Evolutionary conservation across 192 early-diverging fungal genomes (phyloP).

Genomic region (Coemansia sp.): DNA sequence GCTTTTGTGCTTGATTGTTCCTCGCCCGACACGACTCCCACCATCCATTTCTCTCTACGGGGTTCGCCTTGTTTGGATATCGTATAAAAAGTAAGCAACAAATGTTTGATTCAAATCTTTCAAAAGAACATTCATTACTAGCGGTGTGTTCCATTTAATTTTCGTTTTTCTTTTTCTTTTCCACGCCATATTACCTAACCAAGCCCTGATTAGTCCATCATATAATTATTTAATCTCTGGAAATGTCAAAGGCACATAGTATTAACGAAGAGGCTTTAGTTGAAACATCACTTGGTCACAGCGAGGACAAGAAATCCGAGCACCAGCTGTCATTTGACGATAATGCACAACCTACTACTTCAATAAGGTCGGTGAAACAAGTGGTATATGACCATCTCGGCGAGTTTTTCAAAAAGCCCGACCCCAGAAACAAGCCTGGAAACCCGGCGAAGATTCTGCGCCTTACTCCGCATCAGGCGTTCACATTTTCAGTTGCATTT

Average conservation of each 20-base stretch:
- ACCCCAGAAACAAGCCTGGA: constrained; percentile 22
- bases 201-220: no score
- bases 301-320: neutral
- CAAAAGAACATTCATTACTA: neutral
- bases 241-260: neutral
- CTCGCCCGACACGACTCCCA: neutral
- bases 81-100: no score
- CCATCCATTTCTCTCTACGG: neutral
- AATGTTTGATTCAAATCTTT: neutral
- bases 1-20: neutral
- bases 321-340: neutral
- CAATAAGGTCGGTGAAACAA: neutral
- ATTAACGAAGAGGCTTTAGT: neutral
- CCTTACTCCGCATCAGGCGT: constrained; percentile 44
- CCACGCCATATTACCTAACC: neutral
- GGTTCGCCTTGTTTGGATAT: no score
- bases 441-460: constrained; percentile 38
- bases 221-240: neutral
- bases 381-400: constrained; percentile 11
- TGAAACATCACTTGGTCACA: neutral
- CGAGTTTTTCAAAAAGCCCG: constrained; percentile 38
- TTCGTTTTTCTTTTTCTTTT: neutral
- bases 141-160: neutral
- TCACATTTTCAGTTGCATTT: constrained; percentile 56
- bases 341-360: neutral